phyloP scores from a whole-genome alignment of 768 basidiomycete genomes.

The Lentinus brumalis region DNA sequence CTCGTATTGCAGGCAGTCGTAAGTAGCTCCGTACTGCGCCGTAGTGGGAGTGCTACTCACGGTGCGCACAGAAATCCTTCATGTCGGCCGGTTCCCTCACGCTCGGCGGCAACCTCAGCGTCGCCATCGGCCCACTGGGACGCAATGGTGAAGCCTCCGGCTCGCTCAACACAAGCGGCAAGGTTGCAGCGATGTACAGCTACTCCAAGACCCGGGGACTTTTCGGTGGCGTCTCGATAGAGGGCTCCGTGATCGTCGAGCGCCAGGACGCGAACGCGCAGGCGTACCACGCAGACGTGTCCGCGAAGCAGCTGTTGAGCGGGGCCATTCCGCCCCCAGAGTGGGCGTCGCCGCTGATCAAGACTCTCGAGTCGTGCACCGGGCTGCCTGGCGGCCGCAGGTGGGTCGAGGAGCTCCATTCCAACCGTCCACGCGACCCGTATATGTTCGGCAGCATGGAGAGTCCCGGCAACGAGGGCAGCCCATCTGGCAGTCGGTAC shows the following conservation, averaged over 20 bases:
- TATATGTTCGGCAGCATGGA: conserved; percentile 67
- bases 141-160: conserved; percentile 94
- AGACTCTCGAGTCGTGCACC: conserved; percentile 72
- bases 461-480: conserved; percentile 39
- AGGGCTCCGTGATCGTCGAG: conserved; percentile 91
- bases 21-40: conserved; percentile 31
- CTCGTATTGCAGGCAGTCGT: conserved; percentile 44
- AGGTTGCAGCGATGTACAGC: conserved; percentile 92
- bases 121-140: conserved; percentile 90
- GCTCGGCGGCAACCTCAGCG: conserved; percentile 87
- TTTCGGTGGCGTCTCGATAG: conserved; percentile 88
- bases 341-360: conserved; percentile 78
- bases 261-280: conserved; percentile 89
- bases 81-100: conserved; percentile 94
- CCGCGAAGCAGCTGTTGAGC: conserved; percentile 77
- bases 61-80: conserved; percentile 62
- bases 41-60: not conserved
- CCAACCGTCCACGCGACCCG: conserved; percentile 28
- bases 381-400: conserved; percentile 64
- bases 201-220: conserved; percentile 92
- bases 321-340: conserved; percentile 73
- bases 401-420: conserved; percentile 63
- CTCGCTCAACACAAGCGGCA: conserved; percentile 80
- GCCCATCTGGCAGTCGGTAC: conserved; percentile 7
- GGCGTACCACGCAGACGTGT: conserved; percentile 77